phyloP scores from a whole-genome alignment of 345 rosid genomes.

The Arabis hirsuta region DNA sequence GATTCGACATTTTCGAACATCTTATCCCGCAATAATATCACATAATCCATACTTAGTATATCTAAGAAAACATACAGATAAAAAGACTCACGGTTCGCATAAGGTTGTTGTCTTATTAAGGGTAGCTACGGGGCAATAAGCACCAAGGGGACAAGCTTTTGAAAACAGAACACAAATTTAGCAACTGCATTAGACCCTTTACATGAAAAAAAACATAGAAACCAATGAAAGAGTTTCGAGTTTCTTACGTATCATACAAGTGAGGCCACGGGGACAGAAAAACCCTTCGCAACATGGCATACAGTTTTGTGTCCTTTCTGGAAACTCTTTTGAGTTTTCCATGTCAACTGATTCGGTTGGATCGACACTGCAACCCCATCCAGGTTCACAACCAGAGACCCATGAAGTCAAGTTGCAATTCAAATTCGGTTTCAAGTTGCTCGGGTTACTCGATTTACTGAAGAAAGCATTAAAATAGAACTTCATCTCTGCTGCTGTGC shows the following conservation, averaged over 20 bases:
- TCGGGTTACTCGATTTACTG: constrained; percentile 41
- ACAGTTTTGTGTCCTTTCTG: constrained; percentile 65
- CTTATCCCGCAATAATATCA: neutral
- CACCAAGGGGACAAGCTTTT: constrained; percentile 47
- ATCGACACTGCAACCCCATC: constrained; percentile 85
- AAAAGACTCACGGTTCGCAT: constrained; percentile 43
- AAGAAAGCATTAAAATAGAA: constrained; percentile 67
- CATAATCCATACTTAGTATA: neutral
- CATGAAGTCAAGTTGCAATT: constrained; percentile 87
- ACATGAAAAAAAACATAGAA: neutral
- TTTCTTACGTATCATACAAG: constrained; percentile 95
- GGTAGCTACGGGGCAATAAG: constrained; percentile 43
- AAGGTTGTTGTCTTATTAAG: constrained; percentile 37
- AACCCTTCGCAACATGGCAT: constrained; percentile 89
- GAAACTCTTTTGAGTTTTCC: constrained; percentile 56
- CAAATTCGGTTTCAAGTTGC: constrained; percentile 61
- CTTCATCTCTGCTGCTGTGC: constrained; percentile 82
- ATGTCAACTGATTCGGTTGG: constrained; percentile 53
- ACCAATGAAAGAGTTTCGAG: constrained; percentile 1
- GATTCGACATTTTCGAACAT: constrained; percentile 24
- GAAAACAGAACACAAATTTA: neutral
- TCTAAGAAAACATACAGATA: neutral
- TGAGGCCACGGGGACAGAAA: constrained; percentile 89
- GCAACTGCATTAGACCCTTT: neutral
- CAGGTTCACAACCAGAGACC: constrained; percentile 95